These are phyloP conservation scores for Graphium sp. DNA, from an alignment of 2,329 filamentous ascomycete genomes.

Conservation along the genomic window DNA sequence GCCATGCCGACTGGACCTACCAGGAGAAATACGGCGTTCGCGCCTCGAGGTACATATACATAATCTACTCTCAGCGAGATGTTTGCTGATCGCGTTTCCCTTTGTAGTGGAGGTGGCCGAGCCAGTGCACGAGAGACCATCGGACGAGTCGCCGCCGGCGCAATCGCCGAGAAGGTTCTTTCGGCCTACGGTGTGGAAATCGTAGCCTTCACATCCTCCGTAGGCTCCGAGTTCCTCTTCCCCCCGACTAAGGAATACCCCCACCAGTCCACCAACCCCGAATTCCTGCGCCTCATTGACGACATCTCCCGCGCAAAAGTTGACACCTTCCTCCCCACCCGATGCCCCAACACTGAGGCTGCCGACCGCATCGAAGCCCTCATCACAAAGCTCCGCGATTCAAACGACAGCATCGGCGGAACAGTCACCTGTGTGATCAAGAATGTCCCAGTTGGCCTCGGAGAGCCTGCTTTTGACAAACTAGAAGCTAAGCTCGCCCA, in stretches of 20 bases:
- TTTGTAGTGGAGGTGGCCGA: slow-evolving; percentile 75
- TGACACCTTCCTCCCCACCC: slow-evolving; percentile 69
- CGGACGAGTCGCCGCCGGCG: slow-evolving; percentile 76
- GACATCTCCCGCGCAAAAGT: slow-evolving; percentile 59
- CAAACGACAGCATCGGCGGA: slow-evolving; percentile 78
- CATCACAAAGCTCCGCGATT: slow-evolving; percentile 64
- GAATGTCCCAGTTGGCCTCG: slow-evolving; percentile 69
- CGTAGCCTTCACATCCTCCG: slow-evolving; percentile 73
- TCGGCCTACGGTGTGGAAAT: slow-evolving; percentile 78
- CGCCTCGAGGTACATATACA: too few species aligned
- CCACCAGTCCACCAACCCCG: slow-evolving; percentile 55
- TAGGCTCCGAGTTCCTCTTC: slow-evolving; percentile 65
- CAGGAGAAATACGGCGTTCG: slow-evolving; percentile 94
- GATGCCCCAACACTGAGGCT: slow-evolving; percentile 58
- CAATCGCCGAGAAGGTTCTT: slow-evolving; percentile 88
- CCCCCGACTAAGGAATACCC: slow-evolving; percentile 53
- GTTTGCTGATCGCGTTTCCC: too few species aligned
- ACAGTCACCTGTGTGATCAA: slow-evolving; percentile 89
- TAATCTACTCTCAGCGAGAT: too few species aligned
- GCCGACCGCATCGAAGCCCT: slow-evolving; percentile 58
- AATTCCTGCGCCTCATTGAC: slow-evolving; percentile 59
- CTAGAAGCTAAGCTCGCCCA: slow-evolving; percentile 82
- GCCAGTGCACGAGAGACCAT: slow-evolving; percentile 93
- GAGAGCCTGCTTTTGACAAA: slow-evolving; percentile 92
- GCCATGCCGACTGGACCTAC: slow-evolving; percentile 94